Percentiles rank a stretch among this genome's conserved stretches.
phyloP scores from a whole-genome alignment of 345 rosid genomes.

The Boechera retrofracta region DNA sequence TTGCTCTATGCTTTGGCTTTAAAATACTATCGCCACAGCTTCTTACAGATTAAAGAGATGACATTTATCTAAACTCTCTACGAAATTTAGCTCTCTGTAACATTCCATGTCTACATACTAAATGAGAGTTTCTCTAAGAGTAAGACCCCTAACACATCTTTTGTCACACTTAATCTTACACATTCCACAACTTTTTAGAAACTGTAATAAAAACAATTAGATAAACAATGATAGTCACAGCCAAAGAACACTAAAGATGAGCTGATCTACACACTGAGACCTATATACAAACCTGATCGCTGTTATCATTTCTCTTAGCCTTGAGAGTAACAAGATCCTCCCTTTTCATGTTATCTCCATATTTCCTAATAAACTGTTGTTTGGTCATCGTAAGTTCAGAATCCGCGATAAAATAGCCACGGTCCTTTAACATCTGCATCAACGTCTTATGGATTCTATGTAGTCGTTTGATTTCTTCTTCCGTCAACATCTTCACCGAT shows the following conservation, averaged over 20 bases:
- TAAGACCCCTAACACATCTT: neutral
- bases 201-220: neutral
- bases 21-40: neutral
- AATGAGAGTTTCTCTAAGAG: neutral
- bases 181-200: neutral
- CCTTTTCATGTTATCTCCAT: slow-evolving; percentile 83
- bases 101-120: neutral
- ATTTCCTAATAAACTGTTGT: slow-evolving; percentile 59
- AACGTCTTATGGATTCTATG: slow-evolving; percentile 69
- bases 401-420: slow-evolving; percentile 74
- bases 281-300: slow-evolving; percentile 59
- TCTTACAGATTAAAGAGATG: neutral
- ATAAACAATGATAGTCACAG: neutral
- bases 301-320: slow-evolving; percentile 56
- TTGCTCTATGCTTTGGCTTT: neutral
- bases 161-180: neutral
- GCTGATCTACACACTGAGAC: neutral
- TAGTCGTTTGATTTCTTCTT: slow-evolving; percentile 70
- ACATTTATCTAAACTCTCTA: neutral
- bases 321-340: slow-evolving; percentile 84
- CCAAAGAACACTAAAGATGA: neutral
- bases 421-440: slow-evolving; percentile 82
- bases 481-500: slow-evolving; percentile 60
- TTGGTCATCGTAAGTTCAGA: slow-evolving; percentile 60
- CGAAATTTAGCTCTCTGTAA: neutral